These are phyloP conservation scores for Coniochaeta sp. DNA, from an alignment of 2,329 filamentous ascomycete species.

Conservation along the genomic window DNA sequence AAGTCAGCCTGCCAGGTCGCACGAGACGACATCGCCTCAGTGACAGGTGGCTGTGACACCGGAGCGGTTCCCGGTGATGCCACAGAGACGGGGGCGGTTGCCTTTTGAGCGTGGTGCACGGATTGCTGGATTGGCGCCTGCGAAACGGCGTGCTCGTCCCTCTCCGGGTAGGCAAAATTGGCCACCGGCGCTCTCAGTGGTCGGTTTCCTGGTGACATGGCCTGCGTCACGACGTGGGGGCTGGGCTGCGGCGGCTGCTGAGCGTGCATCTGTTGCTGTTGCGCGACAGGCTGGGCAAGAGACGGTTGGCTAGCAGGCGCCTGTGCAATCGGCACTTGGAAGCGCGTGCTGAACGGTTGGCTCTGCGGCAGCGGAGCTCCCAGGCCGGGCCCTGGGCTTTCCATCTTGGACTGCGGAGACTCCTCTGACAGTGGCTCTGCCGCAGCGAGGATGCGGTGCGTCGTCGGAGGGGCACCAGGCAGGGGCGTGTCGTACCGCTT, in stretches of 20 bases:
- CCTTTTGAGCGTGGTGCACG: slow-evolving; percentile 33
- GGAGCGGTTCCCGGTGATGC: slow-evolving; percentile 15
- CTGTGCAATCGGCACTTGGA: slow-evolving; percentile 25
- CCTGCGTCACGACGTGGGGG: slow-evolving; percentile 25
- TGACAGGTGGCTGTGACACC: slow-evolving; percentile 16
- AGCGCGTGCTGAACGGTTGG: slow-evolving; percentile 15
- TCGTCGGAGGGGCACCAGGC: slow-evolving; percentile 7
- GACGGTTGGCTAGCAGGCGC: slow-evolving; percentile 12
- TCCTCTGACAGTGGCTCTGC: slow-evolving; percentile 38
- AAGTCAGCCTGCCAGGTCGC: slow-evolving; percentile 11
- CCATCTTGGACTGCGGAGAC: slow-evolving; percentile 35
- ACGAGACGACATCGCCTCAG: slow-evolving; percentile 19
- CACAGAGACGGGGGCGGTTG: not conserved
- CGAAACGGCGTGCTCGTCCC: slow-evolving; percentile 33
- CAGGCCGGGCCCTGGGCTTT: slow-evolving; percentile 21
- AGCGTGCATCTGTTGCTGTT: slow-evolving; percentile 11
- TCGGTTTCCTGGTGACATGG: slow-evolving; percentile 38
- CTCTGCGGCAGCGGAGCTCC: slow-evolving; percentile 13
- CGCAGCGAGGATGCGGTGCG: slow-evolving; percentile 40
- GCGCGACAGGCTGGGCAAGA: slow-evolving; percentile 12
- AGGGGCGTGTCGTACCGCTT: slow-evolving; percentile 41
- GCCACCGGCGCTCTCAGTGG: slow-evolving; percentile 34
- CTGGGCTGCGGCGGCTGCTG: slow-evolving; percentile 16
- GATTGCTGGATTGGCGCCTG: slow-evolving; percentile 19
- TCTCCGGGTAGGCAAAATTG: slow-evolving; percentile 36